Percentiles rank a stretch among this genome's conserved stretches.
Evolutionary conservation across 2,329 filamentous ascomycete genomes (phyloP).

Genomic region (Cladophialophora carrionii): DNA sequence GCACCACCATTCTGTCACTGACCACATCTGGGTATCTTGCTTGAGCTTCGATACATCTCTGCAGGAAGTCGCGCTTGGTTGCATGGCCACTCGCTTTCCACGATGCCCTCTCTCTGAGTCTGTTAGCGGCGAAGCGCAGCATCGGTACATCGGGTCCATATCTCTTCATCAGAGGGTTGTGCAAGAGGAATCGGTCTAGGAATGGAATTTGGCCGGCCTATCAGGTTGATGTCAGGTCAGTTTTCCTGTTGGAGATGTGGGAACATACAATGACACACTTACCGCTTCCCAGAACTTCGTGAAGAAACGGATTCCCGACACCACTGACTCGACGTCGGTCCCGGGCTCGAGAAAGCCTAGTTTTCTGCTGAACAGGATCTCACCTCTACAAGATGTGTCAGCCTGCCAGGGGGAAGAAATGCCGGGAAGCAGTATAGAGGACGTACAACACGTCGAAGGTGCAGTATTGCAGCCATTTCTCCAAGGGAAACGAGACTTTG

Average conservation of each 20-base stretch:
- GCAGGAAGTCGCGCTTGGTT: constrained; percentile 25
- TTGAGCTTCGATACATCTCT: constrained; percentile 28
- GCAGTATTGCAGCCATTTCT: constrained; percentile 30
- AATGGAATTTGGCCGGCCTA: constrained; percentile 34
- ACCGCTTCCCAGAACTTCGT: constrained; percentile 22
- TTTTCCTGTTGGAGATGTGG: background rate
- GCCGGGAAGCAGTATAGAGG: background rate
- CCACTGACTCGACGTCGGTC: constrained; percentile 30
- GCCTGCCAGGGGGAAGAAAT: background rate
- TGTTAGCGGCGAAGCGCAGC: constrained; percentile 68
- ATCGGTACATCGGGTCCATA: constrained; percentile 72
- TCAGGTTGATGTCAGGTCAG: background rate
- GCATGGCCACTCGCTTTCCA: constrained; percentile 7
- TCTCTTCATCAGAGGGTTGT: constrained; percentile 56
- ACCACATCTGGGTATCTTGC: constrained; percentile 27
- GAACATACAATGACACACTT: background rate
- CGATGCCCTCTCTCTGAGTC: constrained; percentile 66
- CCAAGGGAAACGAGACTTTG: constrained; percentile 18
- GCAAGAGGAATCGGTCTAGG: constrained; percentile 32
- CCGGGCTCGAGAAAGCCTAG: constrained; percentile 35
- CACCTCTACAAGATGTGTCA: constrained; percentile 34
- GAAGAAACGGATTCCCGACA: constrained; percentile 37
- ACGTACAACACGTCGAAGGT: constrained; percentile 35
- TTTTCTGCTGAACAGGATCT: constrained; percentile 43
- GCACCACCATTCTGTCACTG: constrained; percentile 25